Conservation (phyloP, 228 moss, liverwort and hornwort genomes). For the Sphagnum fallax region DNA sequence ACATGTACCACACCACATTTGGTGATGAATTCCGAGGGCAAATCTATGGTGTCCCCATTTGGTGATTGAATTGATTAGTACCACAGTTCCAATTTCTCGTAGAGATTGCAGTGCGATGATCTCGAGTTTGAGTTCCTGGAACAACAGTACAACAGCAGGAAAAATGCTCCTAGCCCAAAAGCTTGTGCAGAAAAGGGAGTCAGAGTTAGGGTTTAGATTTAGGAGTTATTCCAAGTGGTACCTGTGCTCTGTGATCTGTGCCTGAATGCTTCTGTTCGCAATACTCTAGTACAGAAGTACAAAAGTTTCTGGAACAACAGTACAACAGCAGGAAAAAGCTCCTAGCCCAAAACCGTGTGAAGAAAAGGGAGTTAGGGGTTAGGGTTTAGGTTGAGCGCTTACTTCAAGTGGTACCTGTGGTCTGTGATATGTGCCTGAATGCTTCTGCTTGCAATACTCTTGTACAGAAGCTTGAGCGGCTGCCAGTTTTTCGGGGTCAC, state of each 20-base stretch:
- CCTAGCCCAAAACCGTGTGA: too few species aligned
- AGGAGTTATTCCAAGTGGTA: background rate
- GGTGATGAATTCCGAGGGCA: background rate
- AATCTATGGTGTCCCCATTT: background rate
- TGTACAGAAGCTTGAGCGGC: conserved; percentile 44
- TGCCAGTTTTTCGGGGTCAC: conserved; percentile 50
- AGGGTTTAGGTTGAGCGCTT: background rate
- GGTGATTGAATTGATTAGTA: too few species aligned
- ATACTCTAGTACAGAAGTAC: conserved; percentile 24
- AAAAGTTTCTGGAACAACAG: too few species aligned
- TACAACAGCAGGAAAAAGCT: too few species aligned
- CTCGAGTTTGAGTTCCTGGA: too few species aligned
- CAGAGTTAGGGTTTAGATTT: background rate
- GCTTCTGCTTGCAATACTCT: conserved; percentile 22
- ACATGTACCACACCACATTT: background rate
- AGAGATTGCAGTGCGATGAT: too few species aligned
- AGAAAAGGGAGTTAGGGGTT: too few species aligned
- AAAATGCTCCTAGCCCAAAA: too few species aligned
- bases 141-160: too few species aligned
- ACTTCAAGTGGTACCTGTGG: background rate
- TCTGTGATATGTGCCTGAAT: too few species aligned
- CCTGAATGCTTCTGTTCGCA: conserved; percentile 5
- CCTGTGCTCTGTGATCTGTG: background rate
- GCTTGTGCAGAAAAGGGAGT: too few species aligned
- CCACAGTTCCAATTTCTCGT: too few species aligned